These are phyloP conservation scores for Carex cristatella DNA, from an alignment of 176 grass and related monocot species.

Conservation along the genomic window DNA sequence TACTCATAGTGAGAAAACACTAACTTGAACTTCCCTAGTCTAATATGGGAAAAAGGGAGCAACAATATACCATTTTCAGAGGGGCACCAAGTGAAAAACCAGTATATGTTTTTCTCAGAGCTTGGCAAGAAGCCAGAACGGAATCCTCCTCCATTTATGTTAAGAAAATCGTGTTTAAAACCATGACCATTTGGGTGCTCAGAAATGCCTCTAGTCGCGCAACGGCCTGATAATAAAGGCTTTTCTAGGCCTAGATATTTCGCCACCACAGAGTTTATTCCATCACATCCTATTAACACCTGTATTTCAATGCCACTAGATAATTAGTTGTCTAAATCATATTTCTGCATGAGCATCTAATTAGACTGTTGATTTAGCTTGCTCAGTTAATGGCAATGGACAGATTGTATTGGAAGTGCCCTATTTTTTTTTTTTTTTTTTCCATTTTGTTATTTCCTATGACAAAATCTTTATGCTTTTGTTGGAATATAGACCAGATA, in stretches of 20 bases:
- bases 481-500: too few relatives aligned
- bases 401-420: not conserved
- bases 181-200: conserved; percentile 35
- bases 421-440: not conserved
- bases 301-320: not conserved
- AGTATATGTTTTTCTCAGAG: conserved; percentile 39
- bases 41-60: not conserved
- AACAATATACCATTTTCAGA: conserved; percentile 12
- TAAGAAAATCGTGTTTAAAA: conserved; percentile 37
- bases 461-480: not conserved
- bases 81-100: conserved; percentile 72
- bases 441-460: not conserved
- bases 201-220: conserved; percentile 41
- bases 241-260: conserved; percentile 44
- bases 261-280: conserved; percentile 61
- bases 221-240: conserved; percentile 38
- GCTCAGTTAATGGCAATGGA: not conserved
- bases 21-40: not conserved
- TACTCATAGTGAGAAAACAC: not conserved
- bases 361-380: not conserved
- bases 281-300: conserved; percentile 61
- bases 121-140: conserved; percentile 33
- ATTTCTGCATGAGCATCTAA: not conserved
- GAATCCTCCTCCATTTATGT: conserved; percentile 36
- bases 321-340: not conserved